Evolutionary conservation across 108 stramenopile genomes (phyloP), one percentile per base, ranked within the genome.

Genomic region (Seminavis robusta): DNA sequence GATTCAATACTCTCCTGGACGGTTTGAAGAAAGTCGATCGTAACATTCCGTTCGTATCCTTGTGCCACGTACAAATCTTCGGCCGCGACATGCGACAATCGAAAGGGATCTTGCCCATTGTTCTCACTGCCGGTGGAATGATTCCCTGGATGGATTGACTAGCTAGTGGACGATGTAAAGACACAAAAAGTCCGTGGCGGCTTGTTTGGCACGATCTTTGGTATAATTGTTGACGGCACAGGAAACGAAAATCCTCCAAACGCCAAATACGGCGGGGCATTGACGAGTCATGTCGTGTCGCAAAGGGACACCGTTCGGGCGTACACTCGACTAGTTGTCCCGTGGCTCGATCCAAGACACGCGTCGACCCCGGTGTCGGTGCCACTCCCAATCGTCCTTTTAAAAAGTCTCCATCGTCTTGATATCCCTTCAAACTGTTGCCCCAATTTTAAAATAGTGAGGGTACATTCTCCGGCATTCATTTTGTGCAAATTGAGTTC

Each of bases 31-130:
- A 67, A 73, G 1, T 50, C 34, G 7, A 30, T 17, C 1, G 65
- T 55, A 5, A 33, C 20, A 7, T 54, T 40, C 34, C 23, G 10
- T 5, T 49, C 39, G 47, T 58, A 73, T 15, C 65, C 71, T 16
- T 59, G 32, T 1, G 33, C 61, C 0, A 62, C 60, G 60, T n/a
- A n/a, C 59, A 71, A n/a, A 16, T 34, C 21, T 16, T 54, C 51
- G 4, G 34, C 37, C 29, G 61, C 39, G 25, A 73, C 28, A 33
- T 62, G 65, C 4, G 64, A 49, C 21, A 27, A 24, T 34, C 65
- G 71, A 56, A 48, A 73, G 19, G 71, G 71, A 39, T 73, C 71
- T 21, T 39, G 30, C 11, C 64, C 64, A n/a, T n/a, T n/a, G n/a
- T n/a, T n/a, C n/a, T n/a, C n/a, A n/a, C n/a, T n/a, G n/a, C n/a